Evolutionary conservation across 192 early-diverging fungal genomes (phyloP).

Genomic region (Chytriomyces sp.): DNA sequence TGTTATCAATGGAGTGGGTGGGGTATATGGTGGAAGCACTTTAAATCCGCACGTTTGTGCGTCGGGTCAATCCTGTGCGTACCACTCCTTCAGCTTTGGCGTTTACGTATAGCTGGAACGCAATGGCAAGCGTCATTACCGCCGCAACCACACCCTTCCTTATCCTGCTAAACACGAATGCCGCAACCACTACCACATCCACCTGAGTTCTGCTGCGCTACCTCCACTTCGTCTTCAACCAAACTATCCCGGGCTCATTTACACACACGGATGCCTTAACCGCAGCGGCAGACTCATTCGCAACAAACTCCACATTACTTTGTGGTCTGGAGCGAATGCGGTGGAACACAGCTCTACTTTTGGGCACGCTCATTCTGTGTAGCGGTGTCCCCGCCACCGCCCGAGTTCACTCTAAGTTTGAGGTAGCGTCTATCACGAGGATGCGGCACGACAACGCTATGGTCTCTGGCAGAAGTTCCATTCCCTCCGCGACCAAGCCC

Average conservation of each 20-base stretch:
- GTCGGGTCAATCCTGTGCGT: conserved; percentile 3
- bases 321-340: not conserved
- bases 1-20: not conserved
- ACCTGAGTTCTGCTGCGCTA: not conserved
- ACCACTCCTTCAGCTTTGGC: not conserved
- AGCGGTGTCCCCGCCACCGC: no score
- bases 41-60: not conserved
- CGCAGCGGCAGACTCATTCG: not conserved
- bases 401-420: not conserved
- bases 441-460: not conserved
- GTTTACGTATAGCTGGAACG: not conserved
- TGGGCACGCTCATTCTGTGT: not conserved
- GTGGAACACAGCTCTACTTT: not conserved
- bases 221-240: not conserved
- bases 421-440: not conserved
- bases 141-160: no score
- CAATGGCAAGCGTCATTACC: no score
- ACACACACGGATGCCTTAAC: not conserved
- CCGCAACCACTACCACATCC: no score
- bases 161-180: no score
- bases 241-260: not conserved
- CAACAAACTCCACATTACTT: not conserved
- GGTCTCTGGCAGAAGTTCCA: not conserved
- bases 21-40: not conserved
- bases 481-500: not conserved